Evolutionary conservation across 306 rosid genomes (phyloP).

Genomic region (Trifolium dubium): DNA sequence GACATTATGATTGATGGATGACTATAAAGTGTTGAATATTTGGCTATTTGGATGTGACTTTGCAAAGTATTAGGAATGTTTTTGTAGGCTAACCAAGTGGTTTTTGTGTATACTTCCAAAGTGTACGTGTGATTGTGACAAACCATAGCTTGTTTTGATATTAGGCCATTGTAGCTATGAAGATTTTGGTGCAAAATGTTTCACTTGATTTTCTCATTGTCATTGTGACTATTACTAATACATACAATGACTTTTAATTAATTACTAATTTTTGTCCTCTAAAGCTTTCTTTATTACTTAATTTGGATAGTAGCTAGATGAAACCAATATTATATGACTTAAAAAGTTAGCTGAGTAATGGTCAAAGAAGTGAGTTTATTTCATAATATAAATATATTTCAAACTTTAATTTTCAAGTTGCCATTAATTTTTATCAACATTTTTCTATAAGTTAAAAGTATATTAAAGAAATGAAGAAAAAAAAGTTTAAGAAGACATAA

Average conservation of each 20-base stretch:
- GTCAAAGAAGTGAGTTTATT: constrained; percentile 30
- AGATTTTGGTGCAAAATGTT: constrained; percentile 31
- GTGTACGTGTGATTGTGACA: constrained; percentile 42
- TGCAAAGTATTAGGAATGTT: constrained; percentile 45
- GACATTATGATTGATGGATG: constrained; percentile 16
- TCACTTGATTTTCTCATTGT: constrained; percentile 39
- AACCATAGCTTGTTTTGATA: constrained; percentile 25
- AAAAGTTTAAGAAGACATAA: too few species aligned
- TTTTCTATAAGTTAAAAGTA: too few species aligned
- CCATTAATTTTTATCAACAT: too few species aligned
- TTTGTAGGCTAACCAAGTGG: constrained; percentile 43
- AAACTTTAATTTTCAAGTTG: too few species aligned
- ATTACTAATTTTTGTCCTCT: background rate
- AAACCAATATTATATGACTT: constrained; percentile 19
- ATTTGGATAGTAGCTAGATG: background rate
- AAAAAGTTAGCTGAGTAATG: constrained; percentile 16
- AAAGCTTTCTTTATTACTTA: background rate
- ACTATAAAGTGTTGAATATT: background rate
- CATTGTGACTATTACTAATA: constrained; percentile 36
- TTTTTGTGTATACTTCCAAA: constrained; percentile 39
- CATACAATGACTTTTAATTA: constrained; percentile 23
- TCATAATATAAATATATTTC: background rate
- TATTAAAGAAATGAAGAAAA: too few species aligned
- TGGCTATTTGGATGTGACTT: constrained; percentile 45
- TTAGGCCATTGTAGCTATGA: constrained; percentile 35